A percentile compares a stretch with the other conserved stretches of the same genome.
Conservation (phyloP, 2,329 filamentous ascomycete genomes). For the Ophiocordyceps camponoti-saundersi region DNA sequence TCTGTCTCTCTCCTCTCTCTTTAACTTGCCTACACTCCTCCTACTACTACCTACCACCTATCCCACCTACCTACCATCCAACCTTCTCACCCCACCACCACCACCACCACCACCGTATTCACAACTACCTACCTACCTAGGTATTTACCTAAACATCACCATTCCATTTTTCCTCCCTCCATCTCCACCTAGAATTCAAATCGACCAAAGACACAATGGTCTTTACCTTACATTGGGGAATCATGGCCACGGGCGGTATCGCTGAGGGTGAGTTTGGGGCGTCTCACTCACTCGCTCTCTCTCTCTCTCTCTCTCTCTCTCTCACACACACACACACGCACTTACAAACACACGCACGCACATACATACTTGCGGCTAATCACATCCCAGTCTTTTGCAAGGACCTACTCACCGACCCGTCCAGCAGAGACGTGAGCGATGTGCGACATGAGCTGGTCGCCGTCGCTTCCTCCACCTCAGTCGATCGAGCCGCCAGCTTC, state of each 20-base stretch:
- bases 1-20: too few species aligned
- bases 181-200: background rate
- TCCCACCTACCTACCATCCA: too few species aligned
- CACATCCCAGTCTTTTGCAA: constrained; percentile 43
- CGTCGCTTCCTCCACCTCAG: constrained; percentile 62
- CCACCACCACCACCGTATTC: too few species aligned
- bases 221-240: constrained; percentile 38
- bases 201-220: background rate
- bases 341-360: background rate
- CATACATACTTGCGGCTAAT: too few species aligned
- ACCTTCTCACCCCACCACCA: too few species aligned
- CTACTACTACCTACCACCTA: too few species aligned
- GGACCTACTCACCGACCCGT: constrained; percentile 62
- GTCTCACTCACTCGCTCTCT: background rate
- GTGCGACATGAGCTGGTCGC: constrained; percentile 64
- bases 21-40: too few species aligned
- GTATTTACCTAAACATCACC: background rate
- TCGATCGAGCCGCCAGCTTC: constrained; percentile 53
- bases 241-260: constrained; percentile 43
- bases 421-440: constrained; percentile 50
- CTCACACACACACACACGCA: background rate
- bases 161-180: background rate
- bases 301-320: background rate
- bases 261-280: constrained; percentile 25
- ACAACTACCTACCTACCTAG: too few species aligned